Evolutionary conservation across 805 yeast genomes (phyloP).

Genomic region (Yarrowia phangngaensis): DNA sequence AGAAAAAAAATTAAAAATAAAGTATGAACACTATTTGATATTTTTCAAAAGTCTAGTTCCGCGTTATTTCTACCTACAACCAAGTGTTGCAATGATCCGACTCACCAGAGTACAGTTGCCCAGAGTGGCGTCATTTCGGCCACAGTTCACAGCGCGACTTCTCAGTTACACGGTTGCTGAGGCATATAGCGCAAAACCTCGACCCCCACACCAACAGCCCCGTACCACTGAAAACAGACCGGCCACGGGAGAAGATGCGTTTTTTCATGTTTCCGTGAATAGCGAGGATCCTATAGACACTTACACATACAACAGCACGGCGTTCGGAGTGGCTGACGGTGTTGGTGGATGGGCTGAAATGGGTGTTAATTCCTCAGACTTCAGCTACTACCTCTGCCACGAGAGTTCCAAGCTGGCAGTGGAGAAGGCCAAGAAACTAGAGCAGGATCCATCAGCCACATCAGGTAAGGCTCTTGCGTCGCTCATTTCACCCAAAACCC

Average conservation of each 20-base stretch:
- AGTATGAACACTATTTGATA: no score
- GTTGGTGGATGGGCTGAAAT: constrained; percentile 97
- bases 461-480: constrained; percentile 18
- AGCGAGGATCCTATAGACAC: constrained; percentile 13
- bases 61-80: no score
- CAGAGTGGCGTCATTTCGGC: neutral
- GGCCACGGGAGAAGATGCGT: constrained; percentile 24
- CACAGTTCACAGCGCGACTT: constrained; percentile 2
- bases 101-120: constrained; percentile 4
- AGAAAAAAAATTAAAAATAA: no score
- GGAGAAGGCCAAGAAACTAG: constrained; percentile 37
- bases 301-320: constrained; percentile 22
- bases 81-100: constrained; percentile 15
- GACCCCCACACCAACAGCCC: constrained; percentile 24
- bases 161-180: constrained; percentile 26
- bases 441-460: neutral
- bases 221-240: constrained; percentile 20
- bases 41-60: no score
- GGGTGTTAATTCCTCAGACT: constrained; percentile 85
- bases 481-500: constrained; percentile 42
- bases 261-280: constrained; percentile 18
- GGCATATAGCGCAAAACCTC: constrained; percentile 26
- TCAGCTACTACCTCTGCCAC: constrained; percentile 71
- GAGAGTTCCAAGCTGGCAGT: constrained; percentile 44
- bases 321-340: constrained; percentile 64